Base-by-base conservation (phyloP, 768 basidiomycete genomes). In the Hemileccinum rubropunctum region DNA sequence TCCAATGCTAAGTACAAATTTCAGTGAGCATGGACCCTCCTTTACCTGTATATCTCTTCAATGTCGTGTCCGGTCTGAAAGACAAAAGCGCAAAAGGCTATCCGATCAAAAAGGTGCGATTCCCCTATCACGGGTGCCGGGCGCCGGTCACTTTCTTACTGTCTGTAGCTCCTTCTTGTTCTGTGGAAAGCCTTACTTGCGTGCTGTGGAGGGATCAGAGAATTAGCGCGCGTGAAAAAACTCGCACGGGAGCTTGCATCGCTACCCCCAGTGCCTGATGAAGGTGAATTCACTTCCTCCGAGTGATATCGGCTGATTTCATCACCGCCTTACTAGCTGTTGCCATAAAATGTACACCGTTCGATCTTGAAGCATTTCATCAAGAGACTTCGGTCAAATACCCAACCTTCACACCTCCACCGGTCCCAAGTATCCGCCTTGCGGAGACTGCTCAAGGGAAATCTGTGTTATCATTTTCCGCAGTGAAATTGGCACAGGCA, bases 1-100 rank as follows among this genome's bases (percentile, higher is more conserved):
- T 37, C 26, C 23, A 12, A 27, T 49, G 28, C 46, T 52, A 38
- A 65, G 32, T 42, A 34, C n/a, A 35, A 41, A 42, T 45, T 23
- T 12, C 55, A 98, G 95, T 99, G 95, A 88, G 88, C 58, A 77
- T 95, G 71, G 91, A 95, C 41, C 95, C 95, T 12, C 95, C 97
- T 12, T 72, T 98, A 18, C 95, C 95, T 1, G 84, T 95, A 7
- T 94, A 94, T 62, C 75, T 98, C 15, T 91, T 97, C 73, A 86
- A 87, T 47, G 79, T 94, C 41, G 86, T 98, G n/a, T 86, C 92
- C 20, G 84, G 86, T 36, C 73, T 98, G 36, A 84, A 91, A 57
- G 95, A 98, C 66, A 92, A 93, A 72, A 89, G 88, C 62, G 88
- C 92, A 2, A 94, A 91, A 63, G 91, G 91, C 6, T 99, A 97